Evolutionary conservation across 208 protist species (phyloP).

Genomic region (Tritrichomonas foetus): DNA sequence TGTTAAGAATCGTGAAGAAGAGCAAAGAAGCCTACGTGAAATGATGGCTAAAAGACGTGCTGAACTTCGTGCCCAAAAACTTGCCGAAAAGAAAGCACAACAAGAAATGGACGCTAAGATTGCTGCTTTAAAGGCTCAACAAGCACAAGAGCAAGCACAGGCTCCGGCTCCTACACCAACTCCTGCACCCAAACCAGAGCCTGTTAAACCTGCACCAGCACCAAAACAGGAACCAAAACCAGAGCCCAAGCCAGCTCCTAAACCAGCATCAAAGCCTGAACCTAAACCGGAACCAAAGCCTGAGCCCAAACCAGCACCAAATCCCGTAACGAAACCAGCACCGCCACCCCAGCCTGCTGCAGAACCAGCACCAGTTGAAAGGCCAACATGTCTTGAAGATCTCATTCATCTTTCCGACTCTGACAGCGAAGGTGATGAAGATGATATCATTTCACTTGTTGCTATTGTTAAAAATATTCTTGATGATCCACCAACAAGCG

Average conservation of each 20-base stretch:
- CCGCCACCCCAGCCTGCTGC: neutral
- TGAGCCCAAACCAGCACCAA: neutral
- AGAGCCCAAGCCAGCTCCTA: neutral
- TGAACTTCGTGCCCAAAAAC: neutral
- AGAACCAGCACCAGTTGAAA: neutral
- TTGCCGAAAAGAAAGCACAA: neutral
- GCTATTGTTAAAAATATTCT: slow-evolving; percentile 26
- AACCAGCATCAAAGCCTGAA: neutral
- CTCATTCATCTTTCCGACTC: neutral
- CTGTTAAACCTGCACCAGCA: neutral
- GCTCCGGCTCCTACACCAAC: neutral
- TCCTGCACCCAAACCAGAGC: neutral
- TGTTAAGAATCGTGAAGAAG: neutral
- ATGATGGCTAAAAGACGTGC: neutral
- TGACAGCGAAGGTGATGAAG: neutral
- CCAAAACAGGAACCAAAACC: neutral
- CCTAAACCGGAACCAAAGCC: neutral
- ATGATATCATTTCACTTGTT: neutral
- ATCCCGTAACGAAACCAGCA: neutral
- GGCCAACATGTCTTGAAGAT: neutral
- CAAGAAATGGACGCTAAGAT: neutral
- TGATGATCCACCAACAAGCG: neutral
- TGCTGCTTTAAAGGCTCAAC: neutral
- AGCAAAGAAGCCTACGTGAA: neutral
- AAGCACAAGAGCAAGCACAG: neutral